These are phyloP conservation scores for Narthecium ossifragum DNA, from an alignment of 106 monocot genomes.

Conservation along the genomic window DNA sequence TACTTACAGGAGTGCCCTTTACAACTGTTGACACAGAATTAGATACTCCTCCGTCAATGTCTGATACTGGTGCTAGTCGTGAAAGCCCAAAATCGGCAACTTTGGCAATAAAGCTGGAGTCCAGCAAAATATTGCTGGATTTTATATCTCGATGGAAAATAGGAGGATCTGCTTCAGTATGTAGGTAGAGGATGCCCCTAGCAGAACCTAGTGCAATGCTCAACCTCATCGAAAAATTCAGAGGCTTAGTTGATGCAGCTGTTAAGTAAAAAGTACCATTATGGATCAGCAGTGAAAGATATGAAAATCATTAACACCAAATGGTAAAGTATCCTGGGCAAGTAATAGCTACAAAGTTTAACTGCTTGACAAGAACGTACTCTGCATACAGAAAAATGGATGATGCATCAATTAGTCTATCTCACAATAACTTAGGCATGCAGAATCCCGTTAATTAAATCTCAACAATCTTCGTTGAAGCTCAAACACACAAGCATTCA, in stretches of 20 bases:
- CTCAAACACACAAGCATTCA: no score
- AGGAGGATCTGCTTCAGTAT: constrained; percentile 86
- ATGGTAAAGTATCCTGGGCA: no score
- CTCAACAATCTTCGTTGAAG: no score
- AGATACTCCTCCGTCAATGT: constrained; percentile 45
- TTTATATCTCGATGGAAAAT: constrained; percentile 96
- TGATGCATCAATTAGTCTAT: no score
- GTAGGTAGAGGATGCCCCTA: constrained; percentile 79
- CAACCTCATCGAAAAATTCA: constrained; percentile 52
- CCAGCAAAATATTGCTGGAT: constrained; percentile 86
- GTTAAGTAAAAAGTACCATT: constrained; percentile 6
- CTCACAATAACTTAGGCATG: no score
- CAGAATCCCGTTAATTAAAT: no score
- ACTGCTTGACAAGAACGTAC: no score
- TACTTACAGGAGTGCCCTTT: constrained; percentile 89
- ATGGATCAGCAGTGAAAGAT: no score
- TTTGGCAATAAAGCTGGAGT: constrained; percentile 62
- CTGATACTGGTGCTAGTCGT: constrained; percentile 64
- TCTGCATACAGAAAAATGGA: no score
- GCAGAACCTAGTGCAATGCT: constrained; percentile 69
- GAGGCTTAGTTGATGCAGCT: constrained; percentile 34
- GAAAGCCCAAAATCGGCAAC: constrained; percentile 97
- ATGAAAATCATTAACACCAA: no score
- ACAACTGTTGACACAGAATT: constrained; percentile 80
- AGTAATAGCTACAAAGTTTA: no score